Evolutionary conservation across 306 rosid species (phyloP), one percentile per base, ranked within the genome.

Genomic region (Lathyrus oleraceus): DNA sequence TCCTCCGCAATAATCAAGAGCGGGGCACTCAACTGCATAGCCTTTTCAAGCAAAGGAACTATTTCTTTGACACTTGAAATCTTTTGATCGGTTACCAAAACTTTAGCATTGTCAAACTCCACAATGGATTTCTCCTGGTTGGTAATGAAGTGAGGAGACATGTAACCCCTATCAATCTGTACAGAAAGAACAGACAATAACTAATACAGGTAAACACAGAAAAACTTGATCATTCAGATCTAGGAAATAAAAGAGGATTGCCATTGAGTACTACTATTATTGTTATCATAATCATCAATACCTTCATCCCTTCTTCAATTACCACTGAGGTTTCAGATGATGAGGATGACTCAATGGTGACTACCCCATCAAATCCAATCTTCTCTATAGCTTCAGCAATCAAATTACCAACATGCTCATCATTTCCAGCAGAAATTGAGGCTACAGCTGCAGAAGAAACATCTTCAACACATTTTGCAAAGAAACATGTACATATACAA

Each of bases 241-340:
- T 40, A 7, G 61, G 65, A 9, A 25, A 62, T 30, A 67, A 12
- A 49, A 40, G 42, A 58, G 1, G 38, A 64, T 65, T 75, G 23
- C 8, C 71, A 64, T 40, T 63, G 20, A 25, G 32, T 65, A 54
- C n/a, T 7, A 35, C 44, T 69, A 58, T 27, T 49, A 63, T 39
- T 14, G 35, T 47, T 7, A 39, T 57, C 19, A 32, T 8, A 28
- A 43, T 43, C 62, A 51, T 48, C 35, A 45, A 71, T 84, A 94
- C 97, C 97, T 88, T 94, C 87, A 94, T 83, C 80, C 98, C 98
- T 86, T 94, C 95, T 85, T 94, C 98, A 42, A 94, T 70, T 75
- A 88, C 65, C 65, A 94, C 86, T 63, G 71, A 91, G 57, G 98
- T 94, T 81, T 94, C 96, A 72, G 83, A 84, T 21, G 95, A 82